Percentiles rank a stretch among this genome's conserved stretches.
These are phyloP conservation scores for Mallotus repandus DNA, from an alignment of 441 rosid genomes.

Conservation along the genomic window DNA sequence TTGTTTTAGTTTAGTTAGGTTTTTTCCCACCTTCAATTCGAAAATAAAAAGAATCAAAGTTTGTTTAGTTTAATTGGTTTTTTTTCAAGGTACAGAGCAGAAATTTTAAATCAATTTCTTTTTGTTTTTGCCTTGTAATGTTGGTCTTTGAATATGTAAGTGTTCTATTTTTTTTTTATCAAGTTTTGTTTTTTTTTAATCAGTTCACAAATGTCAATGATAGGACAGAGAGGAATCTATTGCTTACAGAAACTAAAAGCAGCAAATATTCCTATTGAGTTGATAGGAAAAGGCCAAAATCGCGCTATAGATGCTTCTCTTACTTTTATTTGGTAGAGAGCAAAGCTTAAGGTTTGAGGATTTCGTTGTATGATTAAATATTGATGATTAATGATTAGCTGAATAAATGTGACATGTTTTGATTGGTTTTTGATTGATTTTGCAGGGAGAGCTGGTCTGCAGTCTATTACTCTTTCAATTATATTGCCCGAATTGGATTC, in stretches of 20 bases:
- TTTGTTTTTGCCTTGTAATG: too few relatives aligned
- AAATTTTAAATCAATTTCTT: too few relatives aligned
- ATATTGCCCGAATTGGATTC: too few relatives aligned
- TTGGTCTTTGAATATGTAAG: too few relatives aligned
- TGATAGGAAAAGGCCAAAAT: slow-evolving; percentile 72
- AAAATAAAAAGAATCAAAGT: too few relatives aligned
- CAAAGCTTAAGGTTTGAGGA: slow-evolving; percentile 72
- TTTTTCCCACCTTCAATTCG: too few relatives aligned
- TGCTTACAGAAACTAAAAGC: slow-evolving; percentile 58
- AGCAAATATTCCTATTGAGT: slow-evolving; percentile 55
- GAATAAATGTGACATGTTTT: not conserved
- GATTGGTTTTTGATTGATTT: not conserved
- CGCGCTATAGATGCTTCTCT: slow-evolving; percentile 95
- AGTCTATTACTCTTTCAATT: slow-evolving; percentile 18
- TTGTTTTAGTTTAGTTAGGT: too few relatives aligned
- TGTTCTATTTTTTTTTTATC: too few relatives aligned
- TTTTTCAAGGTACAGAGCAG: too few relatives aligned
- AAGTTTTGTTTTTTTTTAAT: not conserved
- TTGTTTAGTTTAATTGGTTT: too few relatives aligned
- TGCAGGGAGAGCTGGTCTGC: slow-evolving; percentile 89
- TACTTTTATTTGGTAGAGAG: slow-evolving; percentile 93
- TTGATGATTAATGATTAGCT: too few relatives aligned
- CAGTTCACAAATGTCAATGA: slow-evolving; percentile 47
- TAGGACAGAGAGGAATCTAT: slow-evolving; percentile 57
- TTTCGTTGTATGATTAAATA: too few relatives aligned